A percentile compares a stretch with the other conserved stretches of the same genome.
Evolutionary conservation across 805 yeast species (phyloP).

Genomic region (Danielia reshetovae): DNA sequence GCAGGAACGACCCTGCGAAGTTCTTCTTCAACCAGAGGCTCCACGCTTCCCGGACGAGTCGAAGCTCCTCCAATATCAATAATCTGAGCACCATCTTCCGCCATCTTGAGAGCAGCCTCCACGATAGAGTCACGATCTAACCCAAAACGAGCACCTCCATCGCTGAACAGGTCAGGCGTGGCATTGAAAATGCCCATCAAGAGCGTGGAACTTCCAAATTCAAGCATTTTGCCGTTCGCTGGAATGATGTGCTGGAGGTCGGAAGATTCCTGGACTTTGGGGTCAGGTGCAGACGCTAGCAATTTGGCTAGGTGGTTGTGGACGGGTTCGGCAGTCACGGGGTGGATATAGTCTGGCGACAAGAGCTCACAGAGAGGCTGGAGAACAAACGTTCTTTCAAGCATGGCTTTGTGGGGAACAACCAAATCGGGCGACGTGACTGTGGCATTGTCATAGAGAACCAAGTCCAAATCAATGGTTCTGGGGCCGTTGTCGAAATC

Average conservation of each 20-base stretch:
- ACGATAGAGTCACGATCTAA: conserved; percentile 38
- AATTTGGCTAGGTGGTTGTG: conserved; percentile 62
- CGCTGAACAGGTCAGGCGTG: conserved; percentile 95
- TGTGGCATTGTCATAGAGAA: conserved; percentile 61
- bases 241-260: conserved; percentile 52
- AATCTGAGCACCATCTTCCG: conserved; percentile 61
- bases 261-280: conserved; percentile 47
- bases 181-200: conserved; percentile 82
- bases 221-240: conserved; percentile 10
- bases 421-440: conserved; percentile 56
- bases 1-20: conserved; percentile 66
- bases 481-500: conserved; percentile 89
- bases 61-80: conserved; percentile 92
- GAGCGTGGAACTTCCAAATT: conserved; percentile 26
- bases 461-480: conserved; percentile 81
- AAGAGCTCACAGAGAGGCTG: conserved; percentile 83
- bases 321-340: conserved; percentile 81
- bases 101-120: conserved; percentile 45
- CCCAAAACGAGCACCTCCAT: conserved; percentile 57
- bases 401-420: conserved; percentile 84
- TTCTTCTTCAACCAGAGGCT: conserved; percentile 64
- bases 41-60: conserved; percentile 79
- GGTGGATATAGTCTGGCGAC: conserved; percentile 66
- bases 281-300: conserved; percentile 27
- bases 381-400: conserved; percentile 86